phyloP scores from a whole-genome alignment of 345 rosid species.

The Triadica sebifera region DNA sequence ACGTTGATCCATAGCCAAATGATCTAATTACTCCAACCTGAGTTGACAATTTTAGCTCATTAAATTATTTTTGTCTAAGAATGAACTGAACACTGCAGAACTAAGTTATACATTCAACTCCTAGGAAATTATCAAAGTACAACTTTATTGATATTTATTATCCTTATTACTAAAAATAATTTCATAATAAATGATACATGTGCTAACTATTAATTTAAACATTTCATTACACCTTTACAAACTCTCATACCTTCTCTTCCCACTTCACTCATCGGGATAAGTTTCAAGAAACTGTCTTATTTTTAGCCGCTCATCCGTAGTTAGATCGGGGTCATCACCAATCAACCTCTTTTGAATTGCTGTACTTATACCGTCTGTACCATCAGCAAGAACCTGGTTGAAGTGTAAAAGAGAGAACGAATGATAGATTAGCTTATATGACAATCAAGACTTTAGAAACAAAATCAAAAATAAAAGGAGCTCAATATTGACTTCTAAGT shows the following conservation, averaged over 20 bases:
- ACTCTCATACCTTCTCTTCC: not conserved
- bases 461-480: not conserved
- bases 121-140: no score
- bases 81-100: no score
- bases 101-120: no score
- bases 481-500: not conserved
- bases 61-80: no score
- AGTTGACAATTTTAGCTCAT: no score
- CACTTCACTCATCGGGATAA: slow-evolving; percentile 32
- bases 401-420: slow-evolving; percentile 4
- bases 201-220: not conserved
- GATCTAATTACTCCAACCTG: no score
- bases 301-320: slow-evolving; percentile 49
- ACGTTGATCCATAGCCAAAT: no score
- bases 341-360: slow-evolving; percentile 48
- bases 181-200: slow-evolving; percentile 4
- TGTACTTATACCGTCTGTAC: slow-evolving; percentile 38
- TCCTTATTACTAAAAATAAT: not conserved
- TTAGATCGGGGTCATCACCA: slow-evolving; percentile 58
- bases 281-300: slow-evolving; percentile 63
- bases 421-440: no score
- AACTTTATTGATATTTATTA: no score
- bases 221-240: slow-evolving; percentile 1
- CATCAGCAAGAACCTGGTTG: slow-evolving; percentile 52
- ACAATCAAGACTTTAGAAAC: not conserved